Evolutionary conservation across 108 stramenopile species (phyloP), one percentile per base, ranked within the genome.

Genomic region (Asterionellopsis glacialis): DNA sequence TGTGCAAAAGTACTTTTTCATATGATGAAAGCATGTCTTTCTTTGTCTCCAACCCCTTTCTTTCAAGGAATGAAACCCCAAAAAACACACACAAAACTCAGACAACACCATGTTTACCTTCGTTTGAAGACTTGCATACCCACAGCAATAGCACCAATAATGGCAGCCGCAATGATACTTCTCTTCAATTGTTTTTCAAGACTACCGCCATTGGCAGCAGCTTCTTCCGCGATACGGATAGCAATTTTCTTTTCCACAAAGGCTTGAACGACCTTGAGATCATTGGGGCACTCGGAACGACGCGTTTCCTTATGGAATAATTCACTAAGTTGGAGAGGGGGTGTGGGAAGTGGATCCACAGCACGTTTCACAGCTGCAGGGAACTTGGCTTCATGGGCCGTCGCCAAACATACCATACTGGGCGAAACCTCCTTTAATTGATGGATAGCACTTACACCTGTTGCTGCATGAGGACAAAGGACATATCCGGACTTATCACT

Each of bases 381-480:
- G 64, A 99, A 99, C 68, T 99, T 99, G 48, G 87, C 98, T 61
- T 90, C 85, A 73, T 98, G 96, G 1, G 98, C 98, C n/a, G 96
- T 97, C 11, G 98, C 98, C 18, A 99, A 75, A 49, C 79, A 82
- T 44, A 98, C 95, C 61, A 81, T 88, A 26, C 82, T 58, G 13
- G 49, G 53, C 62, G 76, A 63, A 28, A 77, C 79, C 51, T 76
- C 65, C 23, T 81, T 72, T 21, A 82, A 51, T 59, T 90, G 82
- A 57, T 88, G 81, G 38, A 90, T 88, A 27, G 93, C 96, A 40
- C 68, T 79, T 12, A 95, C 98, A 56, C 97, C 98, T 14, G 96
- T 90, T 41, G 97, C 96, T 25, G 85, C 65, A 63, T 99, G 98
- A n/a, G 98, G 98, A 64, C 96, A 97, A 44, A 99, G 81, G 57